Percentiles rank a stretch among this genome's conserved stretches.
Evolutionary conservation across 768 basidiomycete species (phyloP).

Genomic region (Agaricus bisporus): DNA sequence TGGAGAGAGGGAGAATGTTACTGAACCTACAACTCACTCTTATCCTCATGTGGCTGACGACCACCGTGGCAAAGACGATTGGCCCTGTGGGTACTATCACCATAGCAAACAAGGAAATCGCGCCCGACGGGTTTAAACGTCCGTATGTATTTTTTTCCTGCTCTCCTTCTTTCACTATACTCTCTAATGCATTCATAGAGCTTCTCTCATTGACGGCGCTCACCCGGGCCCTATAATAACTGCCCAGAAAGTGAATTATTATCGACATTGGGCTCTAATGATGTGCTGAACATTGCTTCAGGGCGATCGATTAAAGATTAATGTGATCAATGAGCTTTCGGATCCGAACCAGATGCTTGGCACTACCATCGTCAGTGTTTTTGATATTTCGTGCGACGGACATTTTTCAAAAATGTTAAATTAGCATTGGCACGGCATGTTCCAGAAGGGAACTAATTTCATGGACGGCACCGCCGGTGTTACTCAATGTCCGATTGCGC

Average conservation of each 20-base stretch:
- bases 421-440: conserved; percentile 42
- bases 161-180: not conserved
- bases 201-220: conserved; percentile 3
- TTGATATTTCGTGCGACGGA: too few relatives aligned
- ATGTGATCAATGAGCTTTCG: conserved; percentile 39
- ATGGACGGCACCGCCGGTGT: conserved; percentile 34
- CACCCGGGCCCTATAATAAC: conserved; percentile 14
- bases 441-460: conserved; percentile 28
- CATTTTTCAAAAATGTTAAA: not conserved
- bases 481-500: conserved; percentile 38
- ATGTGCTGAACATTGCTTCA: not conserved
- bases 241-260: conserved; percentile 6
- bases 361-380: conserved; percentile 39
- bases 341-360: conserved; percentile 41
- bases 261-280: not conserved
- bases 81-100: conserved; percentile 5
- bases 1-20: not conserved
- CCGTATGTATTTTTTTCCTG: conserved; percentile 6
- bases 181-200: not conserved
- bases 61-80: not conserved
- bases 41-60: not conserved
- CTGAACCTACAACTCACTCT: not conserved
- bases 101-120: conserved; percentile 4
- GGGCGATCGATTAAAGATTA: conserved; percentile 37
- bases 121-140: conserved; percentile 11